Evolutionary conservation across 2,329 filamentous ascomycete genomes (phyloP).

Genomic region (Cordyceps cateniannulata): DNA sequence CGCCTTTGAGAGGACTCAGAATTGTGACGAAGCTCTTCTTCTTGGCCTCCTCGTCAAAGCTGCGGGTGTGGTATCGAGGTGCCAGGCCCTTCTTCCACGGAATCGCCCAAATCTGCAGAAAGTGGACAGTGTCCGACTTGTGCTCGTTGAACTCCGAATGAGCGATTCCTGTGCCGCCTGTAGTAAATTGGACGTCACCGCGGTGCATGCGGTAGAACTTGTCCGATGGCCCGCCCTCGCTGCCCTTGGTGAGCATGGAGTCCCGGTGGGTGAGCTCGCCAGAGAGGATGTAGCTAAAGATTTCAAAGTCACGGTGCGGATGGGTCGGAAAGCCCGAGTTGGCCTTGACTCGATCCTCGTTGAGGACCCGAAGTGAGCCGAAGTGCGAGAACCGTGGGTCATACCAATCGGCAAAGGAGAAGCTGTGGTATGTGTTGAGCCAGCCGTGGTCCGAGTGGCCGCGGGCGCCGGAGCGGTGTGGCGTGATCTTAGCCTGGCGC

Average conservation of each 20-base stretch:
- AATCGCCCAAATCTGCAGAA: constrained; percentile 82
- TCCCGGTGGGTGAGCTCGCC: constrained; percentile 86
- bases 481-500: constrained; percentile 63
- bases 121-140: constrained; percentile 64
- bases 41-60: constrained; percentile 69
- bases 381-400: constrained; percentile 62
- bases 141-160: constrained; percentile 82
- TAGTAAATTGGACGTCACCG: constrained; percentile 86
- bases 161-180: constrained; percentile 72
- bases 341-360: constrained; percentile 76
- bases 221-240: constrained; percentile 52
- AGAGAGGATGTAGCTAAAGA: constrained; percentile 80
- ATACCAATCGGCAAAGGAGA: constrained; percentile 71
- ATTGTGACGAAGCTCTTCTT: constrained; percentile 64
- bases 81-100: constrained; percentile 68
- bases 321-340: constrained; percentile 78
- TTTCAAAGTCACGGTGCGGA: constrained; percentile 79
- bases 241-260: constrained; percentile 68
- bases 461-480: constrained; percentile 63
- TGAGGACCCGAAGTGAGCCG: constrained; percentile 75
- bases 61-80: constrained; percentile 69
- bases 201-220: constrained; percentile 65
- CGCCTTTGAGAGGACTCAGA: constrained; percentile 66
- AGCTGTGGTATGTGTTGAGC: constrained; percentile 82
- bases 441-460: constrained; percentile 80